phyloP scores from a whole-genome alignment of 352 stramenopile genomes.

The Phytophthora meadii region DNA sequence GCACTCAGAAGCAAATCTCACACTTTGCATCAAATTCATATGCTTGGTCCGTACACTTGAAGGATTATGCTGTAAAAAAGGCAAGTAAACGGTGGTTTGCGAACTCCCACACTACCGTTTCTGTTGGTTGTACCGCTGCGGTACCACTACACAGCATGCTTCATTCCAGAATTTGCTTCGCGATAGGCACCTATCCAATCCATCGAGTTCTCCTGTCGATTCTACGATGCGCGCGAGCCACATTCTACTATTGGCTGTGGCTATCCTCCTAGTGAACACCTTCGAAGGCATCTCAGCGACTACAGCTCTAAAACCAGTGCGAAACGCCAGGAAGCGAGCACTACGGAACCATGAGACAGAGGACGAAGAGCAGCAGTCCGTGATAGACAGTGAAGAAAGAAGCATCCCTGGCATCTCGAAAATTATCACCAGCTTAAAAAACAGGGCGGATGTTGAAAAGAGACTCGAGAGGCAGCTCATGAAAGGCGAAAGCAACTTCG shows the following conservation, averaged over 20 bases:
- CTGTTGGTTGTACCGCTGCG: too few relatives aligned
- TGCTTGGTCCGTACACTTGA: too few relatives aligned
- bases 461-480: neutral
- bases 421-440: neutral
- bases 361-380: neutral
- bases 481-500: neutral
- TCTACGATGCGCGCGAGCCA: slow-evolving; percentile 1
- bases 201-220: neutral
- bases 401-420: neutral
- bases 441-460: neutral
- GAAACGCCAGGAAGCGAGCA: neutral
- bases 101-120: too few relatives aligned
- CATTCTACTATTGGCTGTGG: neutral
- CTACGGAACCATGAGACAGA: too few relatives aligned
- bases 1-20: too few relatives aligned
- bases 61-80: too few relatives aligned
- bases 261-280: neutral
- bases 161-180: slow-evolving; percentile 16
- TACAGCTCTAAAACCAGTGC: neutral
- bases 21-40: too few relatives aligned
- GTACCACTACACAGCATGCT: neutral
- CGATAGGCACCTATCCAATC: neutral
- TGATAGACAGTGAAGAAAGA: slow-evolving; percentile 2
- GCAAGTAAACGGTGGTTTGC: too few relatives aligned
- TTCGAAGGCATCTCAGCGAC: neutral